Conservation (phyloP, 192 early-diverging fungal species). For the Radiomyces spectabilis region DNA sequence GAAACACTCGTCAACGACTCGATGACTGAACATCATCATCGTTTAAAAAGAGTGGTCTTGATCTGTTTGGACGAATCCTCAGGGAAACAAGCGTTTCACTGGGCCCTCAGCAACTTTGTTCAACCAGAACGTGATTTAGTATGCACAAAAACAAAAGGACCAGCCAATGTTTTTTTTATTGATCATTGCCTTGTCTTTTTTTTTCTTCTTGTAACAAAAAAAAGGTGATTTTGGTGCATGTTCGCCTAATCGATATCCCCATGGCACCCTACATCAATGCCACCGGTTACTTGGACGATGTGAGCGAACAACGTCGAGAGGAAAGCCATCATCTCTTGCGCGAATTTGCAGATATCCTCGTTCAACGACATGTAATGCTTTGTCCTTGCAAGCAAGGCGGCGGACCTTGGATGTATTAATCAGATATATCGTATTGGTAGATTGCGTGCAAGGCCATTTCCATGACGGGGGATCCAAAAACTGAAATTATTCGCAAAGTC, state of each 20-base stretch:
- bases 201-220: neutral
- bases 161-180: neutral
- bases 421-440: too few species aligned
- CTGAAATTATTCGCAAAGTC: conserved; percentile 54
- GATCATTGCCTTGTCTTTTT: neutral
- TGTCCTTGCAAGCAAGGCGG: too few species aligned
- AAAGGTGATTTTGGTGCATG: conserved; percentile 17
- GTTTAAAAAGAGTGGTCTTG: conserved; percentile 9
- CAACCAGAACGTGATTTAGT: conserved; percentile 16
- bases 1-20: neutral
- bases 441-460: conserved; percentile 45
- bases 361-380: conserved; percentile 15
- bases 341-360: conserved; percentile 9
- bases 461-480: conserved; percentile 53
- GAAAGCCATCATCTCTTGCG: conserved; percentile 19
- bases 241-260: conserved; percentile 16
- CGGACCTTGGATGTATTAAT: too few species aligned
- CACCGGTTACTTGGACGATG: conserved; percentile 9
- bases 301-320: conserved; percentile 15
- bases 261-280: conserved; percentile 18
- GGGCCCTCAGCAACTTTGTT: conserved; percentile 22
- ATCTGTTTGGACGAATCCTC: conserved; percentile 18
- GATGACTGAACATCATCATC: neutral
- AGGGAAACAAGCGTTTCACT: conserved; percentile 13
- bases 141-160: neutral